phyloP scores from a whole-genome alignment of 2,329 filamentous ascomycete genomes.

The Colletotrichum brevisporum region DNA sequence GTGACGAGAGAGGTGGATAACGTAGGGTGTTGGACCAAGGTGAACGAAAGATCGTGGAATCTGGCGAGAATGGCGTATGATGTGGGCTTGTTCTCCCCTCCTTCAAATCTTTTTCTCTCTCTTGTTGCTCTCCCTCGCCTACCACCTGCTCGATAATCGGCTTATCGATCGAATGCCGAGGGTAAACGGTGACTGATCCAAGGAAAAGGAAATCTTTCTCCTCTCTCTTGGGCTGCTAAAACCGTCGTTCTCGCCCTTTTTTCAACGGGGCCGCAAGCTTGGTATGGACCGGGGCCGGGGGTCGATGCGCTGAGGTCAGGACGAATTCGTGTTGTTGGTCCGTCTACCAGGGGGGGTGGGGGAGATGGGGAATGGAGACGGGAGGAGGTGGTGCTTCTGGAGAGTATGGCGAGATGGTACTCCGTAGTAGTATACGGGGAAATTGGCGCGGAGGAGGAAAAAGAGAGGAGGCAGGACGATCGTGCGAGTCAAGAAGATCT shows the following conservation, averaged over 20 bases:
- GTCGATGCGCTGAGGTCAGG: constrained; percentile 35
- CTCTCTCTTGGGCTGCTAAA: constrained; percentile 16
- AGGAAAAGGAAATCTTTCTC: constrained; percentile 22
- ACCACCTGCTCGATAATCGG: constrained; percentile 5
- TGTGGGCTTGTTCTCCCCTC: constrained; percentile 8
- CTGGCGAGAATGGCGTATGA: constrained; percentile 12
- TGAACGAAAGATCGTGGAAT: constrained; percentile 26
- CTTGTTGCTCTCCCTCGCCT: not conserved
- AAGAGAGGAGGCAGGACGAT: not conserved
- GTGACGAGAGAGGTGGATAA: constrained; percentile 25
- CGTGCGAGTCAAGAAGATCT: constrained; percentile 18
- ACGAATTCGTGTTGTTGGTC: constrained; percentile 38
- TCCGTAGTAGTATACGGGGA: constrained; percentile 21
- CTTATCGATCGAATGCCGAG: constrained; percentile 34
- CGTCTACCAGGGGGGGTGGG: constrained; percentile 20
- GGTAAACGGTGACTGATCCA: constrained; percentile 12
- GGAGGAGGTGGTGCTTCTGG: constrained; percentile 26
- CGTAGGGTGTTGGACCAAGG: not conserved
- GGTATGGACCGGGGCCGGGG: constrained; percentile 27
- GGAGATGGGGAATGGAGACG: constrained; percentile 26
- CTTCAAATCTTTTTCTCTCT: not conserved
- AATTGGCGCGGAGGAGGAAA: constrained; percentile 23
- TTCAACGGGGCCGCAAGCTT: constrained; percentile 35
- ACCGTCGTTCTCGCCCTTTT: constrained; percentile 32
- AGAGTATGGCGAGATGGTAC: constrained; percentile 20